These are phyloP conservation scores for apple (Malus domestica) DNA, from an alignment of 306 rosid species.

Conservation along the genomic window ASM211411v1 NC_041799.1:41179001-41179500, in stretches of 20 bases:
- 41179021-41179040: not conserved
- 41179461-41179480: slow-evolving; percentile 24
- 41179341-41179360: slow-evolving; percentile 38
- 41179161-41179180: slow-evolving; percentile 36
- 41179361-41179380: slow-evolving; percentile 23
- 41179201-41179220: slow-evolving; percentile 37
- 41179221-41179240: slow-evolving; percentile 37
- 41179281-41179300: slow-evolving; percentile 40
- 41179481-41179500: not conserved
- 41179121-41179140: not conserved
- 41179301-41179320: slow-evolving; percentile 25
- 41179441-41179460: slow-evolving; percentile 8
- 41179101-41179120: not conserved
- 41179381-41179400: slow-evolving; percentile 43
- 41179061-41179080: not conserved
- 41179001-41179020: not conserved
- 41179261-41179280: slow-evolving; percentile 32
- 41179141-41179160: slow-evolving; percentile 35
- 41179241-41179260: slow-evolving; percentile 38
- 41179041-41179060: not conserved
- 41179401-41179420: slow-evolving; percentile 24
- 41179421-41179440: slow-evolving; percentile 5
- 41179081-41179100: slow-evolving; percentile 12
- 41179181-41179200: slow-evolving; percentile 35
- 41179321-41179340: slow-evolving; percentile 36